A percentile compares a stretch with the other conserved stretches of the same genome.
Evolutionary conservation across 441 rosid genomes (phyloP).

Genomic region (Brassica hybrid): DNA sequence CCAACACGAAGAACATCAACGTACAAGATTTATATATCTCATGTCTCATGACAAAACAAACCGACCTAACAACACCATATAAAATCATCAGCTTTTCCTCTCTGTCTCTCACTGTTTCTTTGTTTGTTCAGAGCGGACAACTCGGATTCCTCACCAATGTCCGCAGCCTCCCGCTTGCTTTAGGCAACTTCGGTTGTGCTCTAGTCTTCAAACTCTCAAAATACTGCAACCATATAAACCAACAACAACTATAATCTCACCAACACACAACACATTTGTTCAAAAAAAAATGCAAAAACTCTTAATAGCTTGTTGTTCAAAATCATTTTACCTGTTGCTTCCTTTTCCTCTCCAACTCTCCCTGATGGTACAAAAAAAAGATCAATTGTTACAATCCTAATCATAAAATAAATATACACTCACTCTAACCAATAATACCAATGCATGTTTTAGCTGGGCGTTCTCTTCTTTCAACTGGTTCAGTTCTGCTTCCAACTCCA

Average conservation of each 20-base stretch:
- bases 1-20: conserved; percentile 20
- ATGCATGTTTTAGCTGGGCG: conserved; percentile 65
- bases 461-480: conserved; percentile 75
- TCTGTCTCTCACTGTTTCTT: not conserved
- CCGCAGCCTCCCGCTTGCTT: conserved; percentile 57
- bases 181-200: conserved; percentile 43
- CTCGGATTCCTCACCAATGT: conserved; percentile 63
- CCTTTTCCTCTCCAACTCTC: conserved; percentile 72
- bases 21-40: conserved; percentile 15
- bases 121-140: conserved; percentile 54
- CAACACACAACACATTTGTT: not conserved
- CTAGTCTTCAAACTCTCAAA: conserved; percentile 62
- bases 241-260: not conserved
- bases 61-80: no score
- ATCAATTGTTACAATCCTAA: not conserved
- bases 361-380: conserved; percentile 40
- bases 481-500: conserved; percentile 71
- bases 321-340: conserved; percentile 67
- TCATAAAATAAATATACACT: not conserved
- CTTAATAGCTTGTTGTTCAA: no score
- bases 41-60: not conserved
- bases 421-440: conserved; percentile 47
- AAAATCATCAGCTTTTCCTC: no score
- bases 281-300: not conserved
- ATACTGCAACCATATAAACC: conserved; percentile 49